A percentile compares a stretch with the other conserved stretches of the same genome.
These are phyloP conservation scores for Styphnolobium japonicum DNA, from an alignment of 306 rosid species.

Conservation along the genomic window DNA sequence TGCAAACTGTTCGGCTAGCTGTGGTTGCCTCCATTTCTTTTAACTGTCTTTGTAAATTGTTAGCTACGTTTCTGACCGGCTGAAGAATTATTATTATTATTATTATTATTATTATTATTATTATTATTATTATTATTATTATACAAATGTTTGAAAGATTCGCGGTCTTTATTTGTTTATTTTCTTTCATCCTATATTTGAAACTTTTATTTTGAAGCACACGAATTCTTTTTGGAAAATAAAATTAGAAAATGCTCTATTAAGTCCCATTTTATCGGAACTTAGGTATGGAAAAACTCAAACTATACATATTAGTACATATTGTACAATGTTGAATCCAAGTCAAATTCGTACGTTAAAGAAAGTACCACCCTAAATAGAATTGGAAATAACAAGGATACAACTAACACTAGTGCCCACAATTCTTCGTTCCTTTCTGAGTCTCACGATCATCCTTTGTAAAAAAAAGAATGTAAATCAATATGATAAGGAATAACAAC, in stretches of 20 bases:
- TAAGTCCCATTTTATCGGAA: too few relatives aligned
- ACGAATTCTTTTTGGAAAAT: background rate
- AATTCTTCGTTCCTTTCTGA: too few relatives aligned
- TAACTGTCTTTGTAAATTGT: slow-evolving; percentile 34
- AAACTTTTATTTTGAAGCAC: background rate
- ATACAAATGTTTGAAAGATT: slow-evolving; percentile 26
- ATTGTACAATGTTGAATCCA: too few relatives aligned
- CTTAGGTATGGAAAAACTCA: too few relatives aligned
- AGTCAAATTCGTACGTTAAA: too few relatives aligned
- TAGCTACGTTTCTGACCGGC: slow-evolving; percentile 32
- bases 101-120: background rate
- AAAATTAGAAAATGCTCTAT: background rate
- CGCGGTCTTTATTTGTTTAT: background rate
- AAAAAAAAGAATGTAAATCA: too few relatives aligned
- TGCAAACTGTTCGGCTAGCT: slow-evolving; percentile 8
- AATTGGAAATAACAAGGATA: too few relatives aligned
- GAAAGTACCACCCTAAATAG: too few relatives aligned
- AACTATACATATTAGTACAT: too few relatives aligned
- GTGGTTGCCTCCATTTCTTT: slow-evolving; percentile 17
- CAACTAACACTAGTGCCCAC: too few relatives aligned
- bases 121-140: background rate
- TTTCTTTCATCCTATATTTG: background rate
- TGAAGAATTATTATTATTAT: background rate
- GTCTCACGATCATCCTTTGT: too few relatives aligned
- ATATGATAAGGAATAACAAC: too few relatives aligned